Evolutionary conservation across 1,284 basidiomycete genomes (phyloP).

Genomic region (Cutaneotrichosporon sp.): DNA sequence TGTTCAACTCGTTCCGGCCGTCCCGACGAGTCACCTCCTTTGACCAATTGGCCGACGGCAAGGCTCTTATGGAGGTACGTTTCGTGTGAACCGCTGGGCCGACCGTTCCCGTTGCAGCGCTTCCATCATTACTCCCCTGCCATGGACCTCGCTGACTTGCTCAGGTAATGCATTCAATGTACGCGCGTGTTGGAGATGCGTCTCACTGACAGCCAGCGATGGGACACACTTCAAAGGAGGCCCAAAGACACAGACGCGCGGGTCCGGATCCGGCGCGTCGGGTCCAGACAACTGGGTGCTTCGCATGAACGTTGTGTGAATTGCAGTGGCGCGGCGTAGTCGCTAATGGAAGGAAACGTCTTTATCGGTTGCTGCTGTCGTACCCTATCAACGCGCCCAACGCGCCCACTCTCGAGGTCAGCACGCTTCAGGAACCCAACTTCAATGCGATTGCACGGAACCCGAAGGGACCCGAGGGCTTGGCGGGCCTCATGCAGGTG

Average conservation of each 20-base stretch:
- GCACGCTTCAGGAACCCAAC: slow-evolving; percentile 37
- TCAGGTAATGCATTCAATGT: slow-evolving; percentile 21
- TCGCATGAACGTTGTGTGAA: slow-evolving; percentile 41
- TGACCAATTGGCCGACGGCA: slow-evolving; percentile 39
- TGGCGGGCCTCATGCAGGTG: slow-evolving; percentile 32
- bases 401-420: slow-evolving; percentile 30
- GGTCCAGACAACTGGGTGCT: slow-evolving; percentile 43
- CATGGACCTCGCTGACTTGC: no score
- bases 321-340: neutral
- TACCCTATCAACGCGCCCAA: slow-evolving; percentile 38
- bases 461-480: slow-evolving; percentile 28
- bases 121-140: no score
- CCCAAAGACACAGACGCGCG: slow-evolving; percentile 10
- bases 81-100: neutral
- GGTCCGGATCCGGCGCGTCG: slow-evolving; percentile 13
- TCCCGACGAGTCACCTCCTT: slow-evolving; percentile 32
- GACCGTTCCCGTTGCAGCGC: no score
- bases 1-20: slow-evolving; percentile 40
- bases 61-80: slow-evolving; percentile 42
- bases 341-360: slow-evolving; percentile 33
- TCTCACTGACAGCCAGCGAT: slow-evolving; percentile 11
- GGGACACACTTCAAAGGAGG: slow-evolving; percentile 34
- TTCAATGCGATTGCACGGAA: slow-evolving; percentile 38
- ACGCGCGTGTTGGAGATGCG: neutral
- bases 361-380: slow-evolving; percentile 41